These are phyloP conservation scores for Globisporangium nagaii DNA, from an alignment of 352 stramenopile genomes.

Conservation along the genomic window DNA sequence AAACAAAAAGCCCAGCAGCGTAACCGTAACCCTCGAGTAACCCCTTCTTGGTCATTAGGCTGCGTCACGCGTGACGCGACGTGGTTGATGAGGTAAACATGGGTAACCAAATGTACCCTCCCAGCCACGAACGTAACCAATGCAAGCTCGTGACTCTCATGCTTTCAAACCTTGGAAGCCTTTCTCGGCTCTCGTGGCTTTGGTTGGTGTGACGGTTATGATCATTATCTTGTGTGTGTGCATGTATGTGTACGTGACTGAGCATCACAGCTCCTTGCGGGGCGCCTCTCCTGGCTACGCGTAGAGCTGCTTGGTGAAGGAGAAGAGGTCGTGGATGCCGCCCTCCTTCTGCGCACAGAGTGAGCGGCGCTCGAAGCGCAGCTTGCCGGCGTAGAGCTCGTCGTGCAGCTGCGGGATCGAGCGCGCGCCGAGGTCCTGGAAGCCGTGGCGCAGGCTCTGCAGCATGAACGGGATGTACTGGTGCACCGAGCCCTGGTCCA, in stretches of 20 bases:
- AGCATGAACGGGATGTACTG: slow-evolving; percentile 98
- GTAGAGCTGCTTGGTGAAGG: slow-evolving; percentile 90
- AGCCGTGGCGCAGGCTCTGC: slow-evolving; percentile 95
- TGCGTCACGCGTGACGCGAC: too few relatives aligned
- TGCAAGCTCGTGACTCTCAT: too few relatives aligned
- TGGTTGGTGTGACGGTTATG: too few relatives aligned
- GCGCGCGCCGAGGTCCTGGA: slow-evolving; percentile 94
- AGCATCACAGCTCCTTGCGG: not conserved
- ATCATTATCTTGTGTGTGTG: too few relatives aligned
- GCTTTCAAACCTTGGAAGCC: too few relatives aligned
- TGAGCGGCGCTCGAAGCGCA: slow-evolving; percentile 96
- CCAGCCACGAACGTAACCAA: too few relatives aligned
- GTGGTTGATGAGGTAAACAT: too few relatives aligned
- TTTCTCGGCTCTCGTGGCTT: too few relatives aligned
- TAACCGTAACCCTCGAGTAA: too few relatives aligned
- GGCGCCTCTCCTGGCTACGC: slow-evolving; percentile 16
- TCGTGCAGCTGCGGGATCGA: slow-evolving; percentile 84
- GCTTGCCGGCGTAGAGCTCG: slow-evolving; percentile 55
- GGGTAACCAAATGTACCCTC: too few relatives aligned
- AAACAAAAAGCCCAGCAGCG: too few relatives aligned
- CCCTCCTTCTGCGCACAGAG: slow-evolving; percentile 97
- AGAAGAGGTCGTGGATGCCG: slow-evolving; percentile 96
- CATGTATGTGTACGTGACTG: not conserved
- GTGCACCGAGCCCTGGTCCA: slow-evolving; percentile 97
- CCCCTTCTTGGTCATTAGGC: too few relatives aligned